Evolutionary conservation across 768 basidiomycete species (phyloP).

Genomic region (Russula sp.): DNA sequence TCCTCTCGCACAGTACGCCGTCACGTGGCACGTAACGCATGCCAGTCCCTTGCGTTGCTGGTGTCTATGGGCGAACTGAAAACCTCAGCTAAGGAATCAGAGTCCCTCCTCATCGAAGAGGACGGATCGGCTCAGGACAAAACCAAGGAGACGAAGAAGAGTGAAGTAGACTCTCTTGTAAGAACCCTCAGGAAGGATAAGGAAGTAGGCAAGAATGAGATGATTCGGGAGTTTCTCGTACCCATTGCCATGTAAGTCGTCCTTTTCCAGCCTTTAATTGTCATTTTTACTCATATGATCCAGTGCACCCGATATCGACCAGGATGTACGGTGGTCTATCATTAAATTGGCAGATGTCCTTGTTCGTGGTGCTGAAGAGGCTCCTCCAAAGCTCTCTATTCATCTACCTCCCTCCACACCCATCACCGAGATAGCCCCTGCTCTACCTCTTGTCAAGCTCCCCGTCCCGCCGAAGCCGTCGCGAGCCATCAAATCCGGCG

Average conservation of each 20-base stretch:
- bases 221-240: slow-evolving; percentile 76
- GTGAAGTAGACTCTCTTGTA: slow-evolving; percentile 79
- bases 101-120: slow-evolving; percentile 81
- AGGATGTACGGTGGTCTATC: slow-evolving; percentile 87
- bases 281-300: neutral
- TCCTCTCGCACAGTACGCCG: slow-evolving; percentile 78
- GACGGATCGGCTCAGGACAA: slow-evolving; percentile 72
- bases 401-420: slow-evolving; percentile 72
- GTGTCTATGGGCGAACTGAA: slow-evolving; percentile 92
- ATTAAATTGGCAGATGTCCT: slow-evolving; percentile 90
- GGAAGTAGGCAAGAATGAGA: slow-evolving; percentile 77
- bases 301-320: slow-evolving; percentile 73
- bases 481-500: slow-evolving; percentile 39
- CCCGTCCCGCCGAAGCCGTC: slow-evolving; percentile 41
- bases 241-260: slow-evolving; percentile 69
- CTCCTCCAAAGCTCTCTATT: slow-evolving; percentile 81
- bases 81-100: slow-evolving; percentile 64
- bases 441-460: slow-evolving; percentile 53
- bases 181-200: slow-evolving; percentile 85
- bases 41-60: slow-evolving; percentile 81
- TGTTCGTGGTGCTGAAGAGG: slow-evolving; percentile 78
- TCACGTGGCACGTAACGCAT: slow-evolving; percentile 81
- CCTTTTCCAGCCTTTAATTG: neutral
- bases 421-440: slow-evolving; percentile 56
- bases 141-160: slow-evolving; percentile 68